Evolutionary conservation across 345 rosid species (phyloP).

Genomic region (Microthlaspi erraticum): DNA sequence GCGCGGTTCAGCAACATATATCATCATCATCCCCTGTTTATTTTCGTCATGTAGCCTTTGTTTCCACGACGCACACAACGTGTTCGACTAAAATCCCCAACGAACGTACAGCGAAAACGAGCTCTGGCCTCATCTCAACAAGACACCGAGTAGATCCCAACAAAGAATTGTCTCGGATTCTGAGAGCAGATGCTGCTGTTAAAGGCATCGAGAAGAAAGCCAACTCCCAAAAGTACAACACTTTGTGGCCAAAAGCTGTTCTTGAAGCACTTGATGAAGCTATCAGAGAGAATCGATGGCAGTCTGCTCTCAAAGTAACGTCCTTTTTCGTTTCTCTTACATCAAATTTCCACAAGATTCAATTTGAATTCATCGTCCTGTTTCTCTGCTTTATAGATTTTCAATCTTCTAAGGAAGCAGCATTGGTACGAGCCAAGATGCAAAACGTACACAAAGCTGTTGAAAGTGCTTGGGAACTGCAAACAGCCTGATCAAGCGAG

Average conservation of each 20-base stretch:
- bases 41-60: constrained; percentile 9
- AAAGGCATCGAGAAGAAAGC: constrained; percentile 71
- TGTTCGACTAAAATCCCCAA: constrained; percentile 50
- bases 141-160: constrained; percentile 54
- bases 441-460: constrained; percentile 63
- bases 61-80: constrained; percentile 39
- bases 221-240: constrained; percentile 67
- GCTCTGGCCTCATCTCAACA: constrained; percentile 28
- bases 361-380: background rate
- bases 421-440: constrained; percentile 82
- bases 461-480: constrained; percentile 84
- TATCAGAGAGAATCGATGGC: constrained; percentile 57
- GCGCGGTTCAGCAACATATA: constrained; percentile 30
- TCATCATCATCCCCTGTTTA: background rate
- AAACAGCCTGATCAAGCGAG: constrained; percentile 69
- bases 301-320: constrained; percentile 72
- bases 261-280: constrained; percentile 89
- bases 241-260: constrained; percentile 84
- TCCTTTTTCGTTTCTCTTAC: background rate
- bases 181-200: constrained; percentile 73
- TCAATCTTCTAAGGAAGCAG: constrained; percentile 76
- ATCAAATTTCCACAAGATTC: background rate
- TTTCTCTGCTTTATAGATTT: constrained; percentile 53
- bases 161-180: constrained; percentile 66
- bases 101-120: constrained; percentile 31